Evolutionary conservation across 441 rosid genomes (phyloP).

Genomic region (Brassica hybrid): DNA sequence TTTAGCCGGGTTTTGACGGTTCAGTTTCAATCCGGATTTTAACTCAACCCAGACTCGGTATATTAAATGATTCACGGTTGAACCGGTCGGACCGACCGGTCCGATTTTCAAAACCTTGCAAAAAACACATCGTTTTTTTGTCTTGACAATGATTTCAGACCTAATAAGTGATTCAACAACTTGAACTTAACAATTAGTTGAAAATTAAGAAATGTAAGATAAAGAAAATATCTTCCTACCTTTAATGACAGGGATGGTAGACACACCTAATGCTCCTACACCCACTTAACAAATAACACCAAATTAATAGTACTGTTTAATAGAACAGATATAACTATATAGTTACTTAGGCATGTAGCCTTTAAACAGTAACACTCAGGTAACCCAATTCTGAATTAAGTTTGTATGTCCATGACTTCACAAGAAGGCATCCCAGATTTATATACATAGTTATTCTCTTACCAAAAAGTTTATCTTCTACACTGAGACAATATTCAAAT

Average conservation of each 20-base stretch:
- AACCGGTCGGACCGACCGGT: too few species aligned
- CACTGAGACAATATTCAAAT: too few species aligned
- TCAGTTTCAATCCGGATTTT: too few species aligned
- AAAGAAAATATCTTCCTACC: background rate
- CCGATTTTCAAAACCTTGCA: too few species aligned
- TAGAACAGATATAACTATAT: background rate
- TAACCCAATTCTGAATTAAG: background rate
- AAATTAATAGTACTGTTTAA: slow-evolving; percentile 35
- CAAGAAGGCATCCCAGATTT: background rate
- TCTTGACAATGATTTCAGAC: slow-evolving; percentile 36
- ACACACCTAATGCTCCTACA: slow-evolving; percentile 42
- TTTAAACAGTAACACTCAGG: slow-evolving; percentile 4
- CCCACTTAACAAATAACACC: slow-evolving; percentile 39
- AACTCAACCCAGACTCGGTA: too few species aligned
- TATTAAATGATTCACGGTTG: too few species aligned
- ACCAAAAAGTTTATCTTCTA: background rate
- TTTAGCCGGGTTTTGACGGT: too few species aligned
- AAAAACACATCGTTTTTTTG: background rate
- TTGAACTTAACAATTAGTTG: slow-evolving; percentile 32
- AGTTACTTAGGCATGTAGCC: background rate
- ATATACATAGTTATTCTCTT: background rate
- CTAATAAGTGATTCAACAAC: slow-evolving; percentile 42
- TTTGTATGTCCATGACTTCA: too few species aligned
- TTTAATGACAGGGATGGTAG: slow-evolving; percentile 38
- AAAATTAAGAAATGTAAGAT: slow-evolving; percentile 10